Base-by-base conservation (phyloP, 2,329 filamentous ascomycete species). In the Exophiala viscosa region DNA sequence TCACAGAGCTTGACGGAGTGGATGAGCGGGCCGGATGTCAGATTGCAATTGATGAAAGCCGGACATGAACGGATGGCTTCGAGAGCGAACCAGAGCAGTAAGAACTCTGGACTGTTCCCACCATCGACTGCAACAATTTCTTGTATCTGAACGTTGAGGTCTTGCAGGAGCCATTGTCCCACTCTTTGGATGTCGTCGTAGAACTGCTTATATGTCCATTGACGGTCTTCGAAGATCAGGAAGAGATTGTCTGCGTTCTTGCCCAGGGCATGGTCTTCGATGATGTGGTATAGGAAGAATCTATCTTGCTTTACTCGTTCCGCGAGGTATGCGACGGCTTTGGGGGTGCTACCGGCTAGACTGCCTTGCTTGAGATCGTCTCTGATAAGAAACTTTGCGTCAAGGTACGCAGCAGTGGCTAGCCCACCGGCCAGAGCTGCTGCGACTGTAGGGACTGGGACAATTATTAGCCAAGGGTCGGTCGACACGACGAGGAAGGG, bases 91-190 rank as follows among this genome's bases (percentile, higher is more conserved):
- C 84, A 86, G 1, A 78, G 78, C 40, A 86, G 79, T 5, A 86
- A 60, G 58, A 87, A 87, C 54, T 88, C 84, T 0, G 82, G 77
- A 11, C 81, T 79, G 66, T 88, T 89, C 60, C 76, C 77, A 67
- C 88, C 79, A 66, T 85, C 86, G 50, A 88, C 73, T 2, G 79
- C 81, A 1, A 88, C 83, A 1, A 87, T 72, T 34, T 87, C 77
- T 6, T 79, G 76, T 0, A 78, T 76, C 61, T 76, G 70, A 13
- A 88, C 77, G 2, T 80, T 83, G 23, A 63, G 54, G 28, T 80
- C 71, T 1, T 76, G 68, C 3, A 81, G 71, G 60, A 85, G 83
- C 71, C 81, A 86, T 52, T 83, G 76, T 0, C 76, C 84, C 57
- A 80, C 86, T 60, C 81, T 81, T 58, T 80, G 78, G 5, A 73